Evolutionary conservation across 2,329 filamentous ascomycete genomes (phyloP).

Genomic region (Xylariaceae sp.): DNA sequence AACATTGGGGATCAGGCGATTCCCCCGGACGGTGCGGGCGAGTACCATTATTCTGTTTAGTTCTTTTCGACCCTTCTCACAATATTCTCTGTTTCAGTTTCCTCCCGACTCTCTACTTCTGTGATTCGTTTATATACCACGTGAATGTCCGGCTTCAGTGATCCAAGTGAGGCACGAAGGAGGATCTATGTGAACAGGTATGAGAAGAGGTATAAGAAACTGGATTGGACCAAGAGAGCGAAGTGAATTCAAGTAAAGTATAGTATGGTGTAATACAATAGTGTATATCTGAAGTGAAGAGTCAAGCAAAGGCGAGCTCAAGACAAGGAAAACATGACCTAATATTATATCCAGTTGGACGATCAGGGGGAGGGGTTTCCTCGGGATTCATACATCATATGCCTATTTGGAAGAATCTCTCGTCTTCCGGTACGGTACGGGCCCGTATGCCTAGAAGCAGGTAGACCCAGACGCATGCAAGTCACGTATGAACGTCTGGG

Average conservation of each 20-base stretch:
- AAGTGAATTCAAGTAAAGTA: not conserved
- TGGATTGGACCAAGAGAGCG: not conserved
- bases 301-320: constrained; percentile 15
- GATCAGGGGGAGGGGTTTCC: constrained; percentile 10
- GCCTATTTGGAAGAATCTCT: constrained; percentile 6
- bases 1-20: constrained; percentile 24
- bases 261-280: not conserved
- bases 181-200: not conserved
- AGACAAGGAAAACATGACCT: not conserved
- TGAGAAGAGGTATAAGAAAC: not conserved
- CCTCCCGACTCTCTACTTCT: not conserved
- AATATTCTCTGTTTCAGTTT: not conserved
- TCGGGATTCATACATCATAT: not conserved
- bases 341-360: constrained; percentile 7
- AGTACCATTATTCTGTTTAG: constrained; percentile 14
- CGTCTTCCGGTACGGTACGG: not conserved
- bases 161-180: not conserved
- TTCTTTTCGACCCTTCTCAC: not conserved
- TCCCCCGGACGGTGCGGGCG: constrained; percentile 15
- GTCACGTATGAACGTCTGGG: constrained; percentile 14
- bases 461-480: constrained; percentile 8
- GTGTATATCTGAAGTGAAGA: constrained; percentile 13
- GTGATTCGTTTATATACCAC: not conserved
- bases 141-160: not conserved
- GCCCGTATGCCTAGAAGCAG: not conserved